Evolutionary conservation across 208 protist species (phyloP).

Genomic region (Polymyxa betae): DNA sequence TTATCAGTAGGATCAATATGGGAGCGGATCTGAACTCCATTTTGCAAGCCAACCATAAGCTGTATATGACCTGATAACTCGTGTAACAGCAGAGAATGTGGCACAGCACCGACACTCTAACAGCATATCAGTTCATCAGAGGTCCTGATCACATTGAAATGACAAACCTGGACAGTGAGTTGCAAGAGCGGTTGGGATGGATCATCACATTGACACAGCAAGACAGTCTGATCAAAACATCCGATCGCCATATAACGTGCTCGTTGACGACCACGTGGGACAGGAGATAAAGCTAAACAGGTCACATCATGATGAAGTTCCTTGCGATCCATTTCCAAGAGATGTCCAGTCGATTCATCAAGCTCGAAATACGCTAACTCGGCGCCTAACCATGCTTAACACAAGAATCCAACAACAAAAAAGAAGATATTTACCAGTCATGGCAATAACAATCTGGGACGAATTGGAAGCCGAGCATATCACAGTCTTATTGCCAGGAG

Average conservation of each 20-base stretch:
- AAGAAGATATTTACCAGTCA: constrained; percentile 73
- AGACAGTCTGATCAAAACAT: constrained; percentile 62
- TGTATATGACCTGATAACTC: not conserved
- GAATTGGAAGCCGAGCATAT: constrained; percentile 71
- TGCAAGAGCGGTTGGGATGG: constrained; percentile 55
- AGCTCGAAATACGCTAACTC: constrained; percentile 87
- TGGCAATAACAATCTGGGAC: constrained; percentile 77
- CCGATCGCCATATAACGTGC: constrained; percentile 75
- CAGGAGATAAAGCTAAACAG: constrained; percentile 73
- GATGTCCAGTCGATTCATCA: constrained; percentile 70
- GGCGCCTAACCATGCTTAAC: not conserved
- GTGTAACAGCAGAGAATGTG: not conserved
- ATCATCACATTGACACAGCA: constrained; percentile 65
- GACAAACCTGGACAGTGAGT: constrained; percentile 51
- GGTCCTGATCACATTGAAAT: not conserved
- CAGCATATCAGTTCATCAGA: not conserved
- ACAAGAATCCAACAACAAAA: not conserved
- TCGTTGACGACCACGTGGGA: constrained; percentile 71
- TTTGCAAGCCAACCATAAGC: constrained; percentile 71
- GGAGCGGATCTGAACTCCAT: constrained; percentile 81
- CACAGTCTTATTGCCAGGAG: constrained; percentile 72
- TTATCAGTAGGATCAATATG: constrained; percentile 71
- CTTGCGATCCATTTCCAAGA: constrained; percentile 76
- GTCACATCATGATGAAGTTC: constrained; percentile 73
- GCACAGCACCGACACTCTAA: not conserved